Conservation (phyloP, 495 filamentous ascomycete genomes). For the Aspergillus nanangensis region DNA sequence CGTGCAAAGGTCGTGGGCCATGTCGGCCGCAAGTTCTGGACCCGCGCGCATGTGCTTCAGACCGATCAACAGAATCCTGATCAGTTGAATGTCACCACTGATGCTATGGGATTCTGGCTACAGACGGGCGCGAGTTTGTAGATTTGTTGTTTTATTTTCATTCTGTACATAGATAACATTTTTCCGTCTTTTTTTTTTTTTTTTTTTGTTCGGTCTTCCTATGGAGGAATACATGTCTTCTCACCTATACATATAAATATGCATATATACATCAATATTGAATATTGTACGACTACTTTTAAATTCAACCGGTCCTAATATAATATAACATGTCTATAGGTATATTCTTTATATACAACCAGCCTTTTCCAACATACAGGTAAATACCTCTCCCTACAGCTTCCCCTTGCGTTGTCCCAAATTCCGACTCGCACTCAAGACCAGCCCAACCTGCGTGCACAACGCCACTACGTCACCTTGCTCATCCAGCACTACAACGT, state of each 20-base stretch:
- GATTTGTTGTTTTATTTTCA: neutral
- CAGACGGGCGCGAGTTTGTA: constrained; percentile 20
- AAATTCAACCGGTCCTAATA: no score
- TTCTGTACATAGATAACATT: constrained; percentile 3
- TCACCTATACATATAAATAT: no score
- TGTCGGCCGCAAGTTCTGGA: constrained; percentile 36
- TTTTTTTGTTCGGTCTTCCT: neutral
- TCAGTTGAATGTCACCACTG: constrained; percentile 25
- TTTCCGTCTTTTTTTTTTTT: neutral
- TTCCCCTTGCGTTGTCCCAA: constrained; percentile 33
- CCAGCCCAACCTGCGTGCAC: constrained; percentile 57
- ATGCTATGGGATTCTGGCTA: constrained; percentile 43
- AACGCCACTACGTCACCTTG: constrained; percentile 56
- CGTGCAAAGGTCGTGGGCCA: constrained; percentile 30
- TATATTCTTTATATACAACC: no score
- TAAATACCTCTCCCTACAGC: constrained; percentile 19
- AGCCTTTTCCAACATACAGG: no score
- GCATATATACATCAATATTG: no score
- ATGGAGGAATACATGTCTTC: constrained; percentile 2
- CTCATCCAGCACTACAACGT: constrained; percentile 57
- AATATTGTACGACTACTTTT: no score
- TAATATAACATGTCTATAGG: no score
- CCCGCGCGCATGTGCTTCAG: constrained; percentile 35
- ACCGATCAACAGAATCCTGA: constrained; percentile 26
- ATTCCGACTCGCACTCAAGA: constrained; percentile 53